phyloP scores from a whole-genome alignment of 495 filamentous ascomycete genomes.

The Neurospora discreta region DNA sequence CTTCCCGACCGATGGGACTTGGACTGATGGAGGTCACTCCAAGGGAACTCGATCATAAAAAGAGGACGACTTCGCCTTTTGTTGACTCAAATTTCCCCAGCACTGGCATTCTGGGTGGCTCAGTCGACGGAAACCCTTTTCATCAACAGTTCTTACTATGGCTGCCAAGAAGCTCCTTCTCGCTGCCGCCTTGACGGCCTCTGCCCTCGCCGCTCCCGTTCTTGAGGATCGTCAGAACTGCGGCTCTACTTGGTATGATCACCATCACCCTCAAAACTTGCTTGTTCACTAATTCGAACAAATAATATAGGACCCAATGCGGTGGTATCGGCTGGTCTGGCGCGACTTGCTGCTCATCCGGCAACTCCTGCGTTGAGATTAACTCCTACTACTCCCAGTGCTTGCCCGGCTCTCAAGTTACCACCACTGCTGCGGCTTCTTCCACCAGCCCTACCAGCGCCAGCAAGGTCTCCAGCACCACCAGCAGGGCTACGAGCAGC shows the following conservation, averaged over 20 bases:
- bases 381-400: conserved; percentile 43
- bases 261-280: not conserved
- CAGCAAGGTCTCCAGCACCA: not conserved
- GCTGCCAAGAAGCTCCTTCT: conserved; percentile 18
- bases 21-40: not conserved
- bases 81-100: not conserved
- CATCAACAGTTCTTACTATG: conserved; percentile 11
- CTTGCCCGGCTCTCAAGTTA: conserved; percentile 18
- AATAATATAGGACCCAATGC: conserved; percentile 31
- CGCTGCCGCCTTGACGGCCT: conserved; percentile 22
- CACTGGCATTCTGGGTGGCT: not conserved
- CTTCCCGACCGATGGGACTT: conserved; percentile 10
- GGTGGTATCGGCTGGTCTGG: conserved; percentile 38
- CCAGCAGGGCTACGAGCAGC: not conserved
- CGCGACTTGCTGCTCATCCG: conserved; percentile 34
- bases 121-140: not conserved
- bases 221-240: conserved; percentile 32
- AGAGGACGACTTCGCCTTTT: not conserved
- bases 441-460: conserved; percentile 8
- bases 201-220: conserved; percentile 28
- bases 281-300: not conserved
- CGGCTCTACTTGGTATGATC: conserved; percentile 21
- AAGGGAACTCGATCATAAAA: not conserved
- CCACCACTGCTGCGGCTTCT: conserved; percentile 8
- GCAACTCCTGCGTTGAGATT: conserved; percentile 30